Base-by-base conservation (phyloP, 495 filamentous ascomycete genomes). In the Penicillium cosmopolitanum region DNA sequence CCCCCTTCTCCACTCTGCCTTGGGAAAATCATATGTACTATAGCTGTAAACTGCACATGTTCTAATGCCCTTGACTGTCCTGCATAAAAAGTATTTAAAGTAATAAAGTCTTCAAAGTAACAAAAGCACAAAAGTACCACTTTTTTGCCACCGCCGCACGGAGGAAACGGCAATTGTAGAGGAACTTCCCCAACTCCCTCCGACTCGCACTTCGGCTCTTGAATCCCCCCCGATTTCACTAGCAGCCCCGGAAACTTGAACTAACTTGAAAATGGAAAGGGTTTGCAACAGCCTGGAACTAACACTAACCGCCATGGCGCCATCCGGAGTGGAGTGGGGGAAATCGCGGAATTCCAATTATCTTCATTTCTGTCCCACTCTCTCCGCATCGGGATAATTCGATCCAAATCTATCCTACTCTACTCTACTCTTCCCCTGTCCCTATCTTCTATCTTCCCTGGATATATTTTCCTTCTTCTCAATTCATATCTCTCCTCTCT, bases 141-240 rank as follows among this genome's bases (percentile, higher is more conserved):
- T 55, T 58, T 65, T 68, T 68, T 66, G 66, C 66, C 66, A 68
- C 66, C 63, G 63, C 66, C 63, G 50, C n/a, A n/a, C n/a, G n/a
- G 15, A 48, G 31, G 11, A 38, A 38, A 18, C 3, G 40, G n/a
- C 38, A 42, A 42, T 42, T 42, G 21, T n/a, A n/a, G n/a, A n/a
- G n/a, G 21, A 3, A 21, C 1, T 3, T 21, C 3, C 21, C 35
- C n/a, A 18, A 48, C 21, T 48, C 13, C 44, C 15, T 48, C 44
- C 44, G 40, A 43, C 40, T 8, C 40, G n/a, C 16, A 3, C n/a
- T 43, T n/a, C 5, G n/a, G n/a, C n/a, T n/a, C n/a, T n/a, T n/a
- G n/a, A n/a, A 43, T 18, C 5, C 40, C 7, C n/a, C 7, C n/a
- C 34, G 7, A 35, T 35, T 35, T 35, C 55, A 36, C 21, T 21